A percentile compares a stretch with the other conserved stretches of the same genome.
Conservation (phyloP, 1,139 yeast species). For the Taiozyma onychis region DNA sequence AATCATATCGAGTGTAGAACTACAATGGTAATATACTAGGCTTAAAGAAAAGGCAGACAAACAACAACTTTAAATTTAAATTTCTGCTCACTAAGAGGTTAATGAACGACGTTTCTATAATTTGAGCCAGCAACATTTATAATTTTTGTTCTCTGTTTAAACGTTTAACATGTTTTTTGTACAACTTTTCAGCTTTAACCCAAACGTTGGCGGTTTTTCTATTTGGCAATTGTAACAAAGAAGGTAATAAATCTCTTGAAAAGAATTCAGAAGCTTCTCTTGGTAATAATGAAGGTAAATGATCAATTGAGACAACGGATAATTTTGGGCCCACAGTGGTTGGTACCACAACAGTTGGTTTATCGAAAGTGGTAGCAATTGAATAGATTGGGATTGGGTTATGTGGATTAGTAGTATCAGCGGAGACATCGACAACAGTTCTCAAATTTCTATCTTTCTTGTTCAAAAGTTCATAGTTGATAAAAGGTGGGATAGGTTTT, state of each 20-base stretch:
- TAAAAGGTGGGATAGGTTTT: conserved; percentile 88
- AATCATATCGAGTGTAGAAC: neutral
- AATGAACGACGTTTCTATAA: neutral
- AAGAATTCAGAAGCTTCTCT: conserved; percentile 95
- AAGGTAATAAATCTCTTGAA: conserved; percentile 80
- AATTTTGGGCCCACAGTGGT: conserved; percentile 77
- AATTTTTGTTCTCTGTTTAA: conserved; percentile 37
- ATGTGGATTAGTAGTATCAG: conserved; percentile 97
- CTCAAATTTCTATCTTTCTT: conserved; percentile 63
- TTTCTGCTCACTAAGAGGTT: neutral
- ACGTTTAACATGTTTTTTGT: conserved; percentile 75
- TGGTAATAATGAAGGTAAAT: conserved; percentile 89
- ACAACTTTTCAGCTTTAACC: conserved; percentile 80
- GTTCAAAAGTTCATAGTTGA: conserved; percentile 65
- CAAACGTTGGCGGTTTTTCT: conserved; percentile 84
- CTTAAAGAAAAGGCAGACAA: neutral
- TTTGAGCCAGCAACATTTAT: conserved; percentile 10
- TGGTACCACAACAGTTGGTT: conserved; percentile 83
- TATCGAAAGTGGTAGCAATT: conserved; percentile 81
- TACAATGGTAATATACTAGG: neutral
- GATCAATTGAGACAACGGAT: conserved; percentile 95
- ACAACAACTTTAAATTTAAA: neutral
- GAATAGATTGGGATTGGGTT: conserved; percentile 94
- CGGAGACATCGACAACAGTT: conserved; percentile 94
- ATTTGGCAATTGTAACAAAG: conserved; percentile 75